A percentile compares a stretch with the other conserved stretches of the same genome.
Evolutionary conservation across 768 basidiomycete genomes (phyloP).

Genomic region (Serendipita sp.): DNA sequence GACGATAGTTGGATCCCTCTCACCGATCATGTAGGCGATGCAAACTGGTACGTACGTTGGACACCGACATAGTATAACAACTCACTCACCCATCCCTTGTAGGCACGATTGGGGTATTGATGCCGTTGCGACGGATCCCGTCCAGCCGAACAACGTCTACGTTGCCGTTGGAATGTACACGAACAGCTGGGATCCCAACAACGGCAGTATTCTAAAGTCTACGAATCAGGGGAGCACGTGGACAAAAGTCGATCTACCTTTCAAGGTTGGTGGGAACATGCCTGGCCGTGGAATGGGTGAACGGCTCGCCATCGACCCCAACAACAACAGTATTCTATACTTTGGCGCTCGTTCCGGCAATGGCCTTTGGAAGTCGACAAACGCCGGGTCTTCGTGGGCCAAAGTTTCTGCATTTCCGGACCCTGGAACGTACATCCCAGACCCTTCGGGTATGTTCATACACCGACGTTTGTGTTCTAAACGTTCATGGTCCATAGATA

Average conservation of each 20-base stretch:
- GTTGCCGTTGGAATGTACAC: constrained; percentile 23
- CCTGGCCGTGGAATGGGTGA: constrained; percentile 44
- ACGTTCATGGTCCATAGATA: background rate
- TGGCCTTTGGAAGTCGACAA: constrained; percentile 50
- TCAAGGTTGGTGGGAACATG: constrained; percentile 53
- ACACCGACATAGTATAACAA: no score
- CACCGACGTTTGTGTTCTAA: no score
- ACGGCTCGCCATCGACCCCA: constrained; percentile 49
- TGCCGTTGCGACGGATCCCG: constrained; percentile 49
- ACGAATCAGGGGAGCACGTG: constrained; percentile 9
- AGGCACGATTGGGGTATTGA: constrained; percentile 39
- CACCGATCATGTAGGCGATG: constrained; percentile 35
- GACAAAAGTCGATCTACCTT: constrained; percentile 30
- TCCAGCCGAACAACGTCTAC: constrained; percentile 39
- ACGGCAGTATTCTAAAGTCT: constrained; percentile 10
- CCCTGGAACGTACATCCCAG: constrained; percentile 25
- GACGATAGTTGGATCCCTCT: constrained; percentile 49
- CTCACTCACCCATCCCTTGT: background rate
- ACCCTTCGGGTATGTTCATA: no score
- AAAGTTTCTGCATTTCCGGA: constrained; percentile 45
- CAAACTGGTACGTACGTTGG: constrained; percentile 29
- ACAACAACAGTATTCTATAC: constrained; percentile 43
- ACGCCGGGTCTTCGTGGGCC: constrained; percentile 42
- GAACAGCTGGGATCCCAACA: constrained; percentile 13
- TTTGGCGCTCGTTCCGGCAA: constrained; percentile 51